Evolutionary conservation across 2,329 filamentous ascomycete species (phyloP), one percentile per base, ranked within the genome.

Genomic region (Alternaria viburni): DNA sequence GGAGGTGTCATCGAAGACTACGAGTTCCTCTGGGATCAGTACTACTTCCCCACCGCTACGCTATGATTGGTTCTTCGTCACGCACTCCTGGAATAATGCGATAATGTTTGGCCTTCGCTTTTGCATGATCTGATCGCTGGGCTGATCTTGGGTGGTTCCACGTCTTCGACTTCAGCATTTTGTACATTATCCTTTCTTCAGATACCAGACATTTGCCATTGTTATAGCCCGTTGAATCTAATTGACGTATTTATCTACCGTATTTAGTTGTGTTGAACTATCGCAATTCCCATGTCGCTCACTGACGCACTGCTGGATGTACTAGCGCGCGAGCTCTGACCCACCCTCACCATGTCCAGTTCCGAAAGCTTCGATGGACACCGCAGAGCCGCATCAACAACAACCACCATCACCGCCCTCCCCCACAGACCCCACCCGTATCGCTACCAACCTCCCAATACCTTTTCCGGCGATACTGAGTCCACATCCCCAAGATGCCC

Each of bases 1-100:
- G 91, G 90, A 9, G 93, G 92, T 61, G 91, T 99, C 49, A 81
- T 98, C 67, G 93, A 97, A 77, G 96, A 99, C 79, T 99, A 99
- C 78, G 93, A 97, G 80, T 98, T 96, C 79, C 85, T 99, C 30
- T 99, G 96, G 96, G 93, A 97, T 81, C 94, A 96, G 73, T 98
- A 97, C 80, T 96, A 98, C 81, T 99, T 98, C 80, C 86, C 88
- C 17, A 90, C 88, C 1, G 85, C 87, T 25, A 90, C 87, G 6
- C 69, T 87, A 65, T 87, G 74, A 70, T 51, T 21, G 11, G 28
- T 36, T 32, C 13, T 56, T 43, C 11, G 17, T 21, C 30, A 50
- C 8, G 23, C 43, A 41, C 23, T 7, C 23, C 30, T 43, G 23
- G 7, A 43, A 3, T 49, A 6, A 54, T 36, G 47, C 43, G 41